These are phyloP conservation scores for Citrus reticulata DNA, from an alignment of 345 rosid genomes.

Conservation along the genomic window DNA sequence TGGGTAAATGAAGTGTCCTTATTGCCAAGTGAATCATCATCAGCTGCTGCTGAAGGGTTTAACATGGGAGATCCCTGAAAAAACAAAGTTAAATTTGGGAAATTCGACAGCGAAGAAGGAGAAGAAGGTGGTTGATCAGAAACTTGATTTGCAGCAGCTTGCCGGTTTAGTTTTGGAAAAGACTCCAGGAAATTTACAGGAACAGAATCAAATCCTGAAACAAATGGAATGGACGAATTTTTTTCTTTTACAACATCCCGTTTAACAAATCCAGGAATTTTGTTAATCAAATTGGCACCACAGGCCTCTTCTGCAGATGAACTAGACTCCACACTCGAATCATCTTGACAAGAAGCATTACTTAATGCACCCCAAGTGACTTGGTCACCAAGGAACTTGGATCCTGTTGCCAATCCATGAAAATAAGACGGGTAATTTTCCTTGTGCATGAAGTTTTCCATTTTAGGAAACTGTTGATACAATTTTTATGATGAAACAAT, in stretches of 20 bases:
- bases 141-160: constrained; percentile 10
- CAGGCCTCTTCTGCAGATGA: constrained; percentile 30
- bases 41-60: neutral
- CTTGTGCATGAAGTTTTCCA: constrained; percentile 48
- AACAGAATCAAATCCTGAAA: constrained; percentile 26
- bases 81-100: constrained; percentile 58
- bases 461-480: constrained; percentile 48
- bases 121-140: constrained; percentile 17
- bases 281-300: constrained; percentile 12
- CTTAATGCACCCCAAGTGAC: constrained; percentile 27
- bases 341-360: neutral
- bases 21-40: constrained; percentile 2
- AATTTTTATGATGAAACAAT: neutral
- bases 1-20: constrained; percentile 13
- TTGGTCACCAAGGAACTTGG: constrained; percentile 32
- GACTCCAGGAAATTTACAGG: constrained; percentile 45
- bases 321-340: constrained; percentile 29
- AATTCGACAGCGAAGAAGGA: constrained; percentile 31
- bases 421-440: constrained; percentile 33
- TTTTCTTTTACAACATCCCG: constrained; percentile 19
- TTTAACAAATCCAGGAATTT: constrained; percentile 28
- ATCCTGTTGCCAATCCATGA: constrained; percentile 25
- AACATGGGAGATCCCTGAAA: constrained; percentile 41
- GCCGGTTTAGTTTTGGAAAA: constrained; percentile 29
- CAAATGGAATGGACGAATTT: constrained; percentile 2